phyloP scores from a whole-genome alignment of 345 rosid species.

The Aquilaria yunnanensis region DNA sequence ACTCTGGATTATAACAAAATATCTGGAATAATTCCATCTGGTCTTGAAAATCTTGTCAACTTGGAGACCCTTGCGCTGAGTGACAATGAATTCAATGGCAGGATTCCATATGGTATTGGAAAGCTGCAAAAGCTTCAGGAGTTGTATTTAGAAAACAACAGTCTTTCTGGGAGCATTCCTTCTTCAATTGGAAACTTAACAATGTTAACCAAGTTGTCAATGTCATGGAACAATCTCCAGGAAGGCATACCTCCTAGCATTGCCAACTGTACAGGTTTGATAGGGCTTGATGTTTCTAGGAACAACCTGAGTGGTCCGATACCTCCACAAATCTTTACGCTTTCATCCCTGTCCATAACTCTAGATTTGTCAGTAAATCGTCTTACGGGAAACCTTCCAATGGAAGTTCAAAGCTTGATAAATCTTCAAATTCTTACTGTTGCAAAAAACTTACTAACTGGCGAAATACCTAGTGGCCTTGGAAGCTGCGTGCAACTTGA shows the following conservation, averaged over 20 bases:
- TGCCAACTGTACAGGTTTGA: neutral
- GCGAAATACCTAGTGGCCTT: slow-evolving; percentile 17
- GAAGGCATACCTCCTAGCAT: slow-evolving; percentile 5
- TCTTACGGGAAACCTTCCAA: slow-evolving; percentile 7
- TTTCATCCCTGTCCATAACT: neutral
- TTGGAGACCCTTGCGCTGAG: neutral
- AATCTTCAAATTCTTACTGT: neutral
- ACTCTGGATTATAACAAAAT: neutral
- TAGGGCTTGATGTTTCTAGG: neutral
- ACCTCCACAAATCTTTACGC: neutral
- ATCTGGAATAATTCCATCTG: slow-evolving; percentile 5
- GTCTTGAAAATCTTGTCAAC: slow-evolving; percentile 10
- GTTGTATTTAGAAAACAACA: neutral
- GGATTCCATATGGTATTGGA: slow-evolving; percentile 7
- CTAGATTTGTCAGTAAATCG: neutral
- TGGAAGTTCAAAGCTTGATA: neutral
- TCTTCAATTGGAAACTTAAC: slow-evolving; percentile 8
- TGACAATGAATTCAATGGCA: neutral
- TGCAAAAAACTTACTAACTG: neutral
- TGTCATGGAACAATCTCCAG: neutral
- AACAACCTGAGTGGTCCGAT: slow-evolving; percentile 6
- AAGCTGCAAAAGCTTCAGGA: neutral
- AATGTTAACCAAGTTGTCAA: neutral
- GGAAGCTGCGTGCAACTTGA: slow-evolving; percentile 21
- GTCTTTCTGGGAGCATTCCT: slow-evolving; percentile 10